Evolutionary conservation across 805 yeast species (phyloP), one percentile per base, ranked within the genome.

Genomic region (Pichia pseudocactophila): DNA sequence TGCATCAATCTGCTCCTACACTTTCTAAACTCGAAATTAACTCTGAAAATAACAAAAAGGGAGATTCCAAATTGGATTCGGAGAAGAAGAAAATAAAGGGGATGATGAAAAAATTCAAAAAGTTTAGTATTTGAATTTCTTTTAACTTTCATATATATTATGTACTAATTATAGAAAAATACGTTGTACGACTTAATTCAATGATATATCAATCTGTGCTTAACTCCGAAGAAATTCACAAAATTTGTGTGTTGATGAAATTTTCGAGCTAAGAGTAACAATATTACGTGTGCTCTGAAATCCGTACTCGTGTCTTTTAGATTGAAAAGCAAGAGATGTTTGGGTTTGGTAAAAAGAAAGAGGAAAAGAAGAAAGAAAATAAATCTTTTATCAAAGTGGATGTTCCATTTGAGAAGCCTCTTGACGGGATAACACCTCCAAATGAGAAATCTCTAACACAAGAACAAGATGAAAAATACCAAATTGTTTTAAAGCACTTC

Each of bases 401-500:
- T 6, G 36, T 50, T 8, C 94, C 95, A 1, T 80, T 85, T 51
- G 69, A 66, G 30, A 56, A 52, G 7, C 77, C 86, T 2, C 76
- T 83, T 9, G 54, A 63, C 1, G 57, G 61, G 26, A 61, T 81
- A 39, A 63, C 62, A 25, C 77, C 83, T 1, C 81, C 82, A 5
- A 64, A 65, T 35, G 69, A 66, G 2, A 55, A 50, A 34, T 41
- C 63, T 25, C 66, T 89, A 33, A 65, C 74, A 2, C 56, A 57
- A 2, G 80, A 71, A 22, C 82, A 92, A 59, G 61, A 69, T 48
- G 61, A 57, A 18, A 80, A 80, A 63, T 89, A 82, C 55, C 49
- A 63, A n/a, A 56, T 61, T n/a, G 83, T 89, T 4, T 65, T 80
- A 43, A 58, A 65, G 36, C 78, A 85, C 61, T 84, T 87, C 59